Evolutionary conservation across 352 stramenopile genomes (phyloP).

Genomic region (Thalassiosira mediterranea): DNA sequence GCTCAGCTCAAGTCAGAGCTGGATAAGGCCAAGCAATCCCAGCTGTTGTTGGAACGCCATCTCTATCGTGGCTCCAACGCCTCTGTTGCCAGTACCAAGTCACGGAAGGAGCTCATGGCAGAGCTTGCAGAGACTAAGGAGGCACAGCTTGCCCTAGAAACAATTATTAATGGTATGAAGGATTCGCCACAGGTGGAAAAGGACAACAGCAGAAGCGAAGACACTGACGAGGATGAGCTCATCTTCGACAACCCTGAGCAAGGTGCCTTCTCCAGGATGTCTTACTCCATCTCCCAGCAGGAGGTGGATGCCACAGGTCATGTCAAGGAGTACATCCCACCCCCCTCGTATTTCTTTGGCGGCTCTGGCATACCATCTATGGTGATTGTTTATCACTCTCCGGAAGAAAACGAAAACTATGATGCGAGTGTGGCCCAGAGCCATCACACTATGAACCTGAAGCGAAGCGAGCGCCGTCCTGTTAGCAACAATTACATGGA

Average conservation of each 20-base stretch:
- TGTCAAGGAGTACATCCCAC: slow-evolving; percentile 36
- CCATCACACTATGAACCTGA: slow-evolving; percentile 35
- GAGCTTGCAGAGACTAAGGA: slow-evolving; percentile 22
- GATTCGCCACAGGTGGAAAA: slow-evolving; percentile 5
- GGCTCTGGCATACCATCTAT: slow-evolving; percentile 9
- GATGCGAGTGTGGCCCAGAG: slow-evolving; percentile 29
- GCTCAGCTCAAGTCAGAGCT: slow-evolving; percentile 22
- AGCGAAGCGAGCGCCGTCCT: slow-evolving; percentile 12
- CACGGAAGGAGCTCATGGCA: slow-evolving; percentile 10
- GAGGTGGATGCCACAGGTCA: slow-evolving; percentile 27
- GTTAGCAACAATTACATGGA: not conserved
- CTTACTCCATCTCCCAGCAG: slow-evolving; percentile 33
- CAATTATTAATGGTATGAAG: slow-evolving; percentile 18
- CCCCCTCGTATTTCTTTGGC: slow-evolving; percentile 24
- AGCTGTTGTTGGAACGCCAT: slow-evolving; percentile 5
- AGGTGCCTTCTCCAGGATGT: not conserved
- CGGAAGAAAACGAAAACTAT: slow-evolving; percentile 15
- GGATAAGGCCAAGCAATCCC: slow-evolving; percentile 13
- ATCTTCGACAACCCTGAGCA: no score
- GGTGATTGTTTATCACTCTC: slow-evolving; percentile 27
- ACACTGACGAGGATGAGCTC: slow-evolving; percentile 7
- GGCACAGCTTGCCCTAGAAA: slow-evolving; percentile 12
- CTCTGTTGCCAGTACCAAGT: slow-evolving; percentile 4
- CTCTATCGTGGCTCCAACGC: not conserved
- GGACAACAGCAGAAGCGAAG: not conserved